Conservation (phyloP, 176 grass and related monocot species). For the Elaeis guineensis region DNA sequence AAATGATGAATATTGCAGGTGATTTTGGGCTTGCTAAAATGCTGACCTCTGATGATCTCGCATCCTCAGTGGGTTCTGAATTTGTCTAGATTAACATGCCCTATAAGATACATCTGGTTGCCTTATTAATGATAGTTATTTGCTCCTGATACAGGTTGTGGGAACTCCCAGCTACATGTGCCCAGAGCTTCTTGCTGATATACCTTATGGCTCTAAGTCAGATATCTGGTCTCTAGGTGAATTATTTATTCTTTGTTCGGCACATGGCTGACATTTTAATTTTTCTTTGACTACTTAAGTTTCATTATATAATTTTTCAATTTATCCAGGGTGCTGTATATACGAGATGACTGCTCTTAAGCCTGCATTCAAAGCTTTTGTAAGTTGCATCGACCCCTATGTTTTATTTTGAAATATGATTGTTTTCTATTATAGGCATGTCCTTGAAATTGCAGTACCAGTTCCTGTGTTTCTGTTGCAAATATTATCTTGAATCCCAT, state of each 20-base stretch:
- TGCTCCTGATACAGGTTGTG: conserved; percentile 52
- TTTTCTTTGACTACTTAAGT: not conserved
- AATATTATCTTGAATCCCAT: too few species aligned
- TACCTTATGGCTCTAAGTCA: conserved; percentile 94
- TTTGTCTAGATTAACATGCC: not conserved
- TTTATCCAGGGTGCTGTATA: conserved; percentile 82
- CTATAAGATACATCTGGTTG: conserved; percentile 6
- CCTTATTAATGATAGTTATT: conserved; percentile 13
- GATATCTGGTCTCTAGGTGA: conserved; percentile 98
- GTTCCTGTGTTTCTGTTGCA: too few species aligned
- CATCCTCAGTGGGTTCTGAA: conserved; percentile 65
- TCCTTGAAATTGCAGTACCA: conserved; percentile 2
- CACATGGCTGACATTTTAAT: not conserved
- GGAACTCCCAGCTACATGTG: conserved; percentile 98
- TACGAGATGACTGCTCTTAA: conserved; percentile 93
- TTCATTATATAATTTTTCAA: conserved; percentile 3
- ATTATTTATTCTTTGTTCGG: not conserved
- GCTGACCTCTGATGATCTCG: conserved; percentile 82
- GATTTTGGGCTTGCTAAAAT: conserved; percentile 98
- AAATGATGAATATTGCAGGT: conserved; percentile 40
- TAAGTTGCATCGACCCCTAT: conserved; percentile 30
- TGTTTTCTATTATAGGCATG: conserved; percentile 2
- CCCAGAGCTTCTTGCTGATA: conserved; percentile 93
- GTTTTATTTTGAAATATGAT: not conserved
- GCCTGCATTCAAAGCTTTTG: conserved; percentile 87